Evolutionary conservation across 2,329 filamentous ascomycete species (phyloP).

Genomic region (Cadophora sp.): DNA sequence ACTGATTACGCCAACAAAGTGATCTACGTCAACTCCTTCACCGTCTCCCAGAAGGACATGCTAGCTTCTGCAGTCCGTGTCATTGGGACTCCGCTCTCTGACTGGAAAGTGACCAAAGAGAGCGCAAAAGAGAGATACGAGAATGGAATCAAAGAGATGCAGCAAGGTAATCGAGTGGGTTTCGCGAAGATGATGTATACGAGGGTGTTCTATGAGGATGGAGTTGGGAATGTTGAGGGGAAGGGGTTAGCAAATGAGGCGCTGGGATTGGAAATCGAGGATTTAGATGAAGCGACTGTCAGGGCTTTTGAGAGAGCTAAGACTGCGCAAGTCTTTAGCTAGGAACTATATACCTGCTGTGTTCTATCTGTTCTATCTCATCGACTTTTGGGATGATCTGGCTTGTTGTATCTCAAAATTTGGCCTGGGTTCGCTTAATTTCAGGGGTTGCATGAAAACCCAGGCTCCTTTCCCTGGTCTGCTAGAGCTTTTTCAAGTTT

Average conservation of each 20-base stretch:
- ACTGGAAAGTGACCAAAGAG: conserved; percentile 34
- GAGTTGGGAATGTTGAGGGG: conserved; percentile 27
- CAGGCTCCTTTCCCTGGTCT: background rate
- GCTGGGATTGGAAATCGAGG: conserved; percentile 32
- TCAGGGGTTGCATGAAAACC: background rate
- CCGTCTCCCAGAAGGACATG: conserved; percentile 59
- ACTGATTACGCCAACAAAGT: conserved; percentile 46
- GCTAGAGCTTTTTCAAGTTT: no score
- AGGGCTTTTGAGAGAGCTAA: conserved; percentile 26
- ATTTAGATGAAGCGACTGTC: conserved; percentile 34
- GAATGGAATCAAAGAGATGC: conserved; percentile 28
- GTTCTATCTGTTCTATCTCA: no score
- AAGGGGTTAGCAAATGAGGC: conserved; percentile 28
- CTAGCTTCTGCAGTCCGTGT: conserved; percentile 43
- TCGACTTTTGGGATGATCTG: no score
- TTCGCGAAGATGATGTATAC: conserved; percentile 34
- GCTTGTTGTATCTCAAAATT: no score
- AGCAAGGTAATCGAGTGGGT: conserved; percentile 26
- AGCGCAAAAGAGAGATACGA: conserved; percentile 24
- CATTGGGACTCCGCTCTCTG: conserved; percentile 28
- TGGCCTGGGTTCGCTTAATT: background rate
- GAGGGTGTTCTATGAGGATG: conserved; percentile 30
- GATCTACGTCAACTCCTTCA: conserved; percentile 54
- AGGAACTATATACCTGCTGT: no score
- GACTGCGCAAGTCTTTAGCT: background rate